A percentile compares a stretch with the other conserved stretches of the same genome.
phyloP scores from a whole-genome alignment of 2,329 filamentous ascomycete species.

The Sarocladiaceae sp. region DNA sequence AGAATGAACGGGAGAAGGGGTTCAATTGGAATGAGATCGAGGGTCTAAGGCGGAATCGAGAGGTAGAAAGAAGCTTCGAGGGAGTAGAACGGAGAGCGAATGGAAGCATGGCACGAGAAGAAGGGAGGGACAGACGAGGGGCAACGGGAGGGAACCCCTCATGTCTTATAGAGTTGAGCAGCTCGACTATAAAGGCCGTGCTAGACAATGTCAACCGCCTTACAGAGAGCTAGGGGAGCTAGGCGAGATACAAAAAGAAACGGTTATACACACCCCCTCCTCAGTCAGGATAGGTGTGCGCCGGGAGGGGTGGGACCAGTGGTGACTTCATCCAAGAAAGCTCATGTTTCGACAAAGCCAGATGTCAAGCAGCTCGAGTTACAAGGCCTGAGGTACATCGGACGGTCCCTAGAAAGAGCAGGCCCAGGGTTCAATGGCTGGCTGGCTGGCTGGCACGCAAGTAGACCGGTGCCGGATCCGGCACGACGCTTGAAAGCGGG shows the following conservation, averaged over 20 bases:
- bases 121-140: background rate
- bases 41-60: background rate
- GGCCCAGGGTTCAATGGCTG: too few relatives aligned
- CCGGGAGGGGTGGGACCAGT: too few relatives aligned
- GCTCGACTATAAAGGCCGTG: background rate
- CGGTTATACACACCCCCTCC: too few relatives aligned
- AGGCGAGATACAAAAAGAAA: too few relatives aligned
- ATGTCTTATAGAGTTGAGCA: conserved; percentile 5
- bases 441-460: too few relatives aligned
- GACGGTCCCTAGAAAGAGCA: too few relatives aligned
- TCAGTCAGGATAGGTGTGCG: too few relatives aligned
- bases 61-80: background rate
- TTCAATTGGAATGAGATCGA: background rate
- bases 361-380: too few relatives aligned
- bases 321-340: too few relatives aligned
- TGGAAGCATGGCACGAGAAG: background rate
- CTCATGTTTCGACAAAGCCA: too few relatives aligned
- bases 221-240: background rate
- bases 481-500: background rate
- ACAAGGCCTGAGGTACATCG: too few relatives aligned
- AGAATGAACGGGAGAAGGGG: background rate
- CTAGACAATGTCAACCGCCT: background rate
- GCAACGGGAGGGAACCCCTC: conserved; percentile 2
- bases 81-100: background rate
- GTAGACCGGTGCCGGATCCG: background rate